Evolutionary conservation across 2,329 filamentous ascomycete species (phyloP), one percentile per base, ranked within the genome.

Genomic region (Amesomyces nigricolor): DNA sequence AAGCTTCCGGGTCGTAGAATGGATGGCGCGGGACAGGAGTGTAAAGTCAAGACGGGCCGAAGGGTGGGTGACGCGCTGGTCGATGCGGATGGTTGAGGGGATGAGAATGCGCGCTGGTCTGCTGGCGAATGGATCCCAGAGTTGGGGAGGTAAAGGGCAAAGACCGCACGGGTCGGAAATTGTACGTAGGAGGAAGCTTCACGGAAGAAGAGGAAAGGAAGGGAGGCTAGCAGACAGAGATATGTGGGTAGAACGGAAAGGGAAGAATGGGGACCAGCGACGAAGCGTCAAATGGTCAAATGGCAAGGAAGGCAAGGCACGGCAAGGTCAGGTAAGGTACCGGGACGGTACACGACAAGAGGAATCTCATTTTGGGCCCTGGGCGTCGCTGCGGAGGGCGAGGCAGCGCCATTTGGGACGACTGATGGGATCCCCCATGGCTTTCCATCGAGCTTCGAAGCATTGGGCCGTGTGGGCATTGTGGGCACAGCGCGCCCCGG

Each of bases 241-340:
- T 62, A 58, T 62, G 63, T 63, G 63, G 63, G 63, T 54, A 57
- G 50, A 49, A 59, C 48, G 44, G 50, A 51, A 63, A 60, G 53
- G 61, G 56, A 64, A 63, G 60, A 65, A 64, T 63, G 63, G 63
- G 63, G 59, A 61, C 60, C 57, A 57, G 56, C 54, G 58, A 54
- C 62, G 59, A 62, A 64, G 62, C 62, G 62, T 62, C 62, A 61
- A 65, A 63, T 63, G 58, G 56, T 62, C 62, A 61, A 65, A 63
- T 63, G 58, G 56, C 56, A 62, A 57, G 55, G 54, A 58, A 51
- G 57, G 40, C 40, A 57, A 53, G 40, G 35, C 43, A 51, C 50
- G 49, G 45, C 40, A 52, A 54, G 51, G 48, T 53, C 51, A 42
- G 32, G 48, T 17, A 51, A 16, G 48, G 47, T 51, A 46, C 40